Base-by-base conservation (phyloP, 768 basidiomycete genomes). In the Russula emetica region DNA sequence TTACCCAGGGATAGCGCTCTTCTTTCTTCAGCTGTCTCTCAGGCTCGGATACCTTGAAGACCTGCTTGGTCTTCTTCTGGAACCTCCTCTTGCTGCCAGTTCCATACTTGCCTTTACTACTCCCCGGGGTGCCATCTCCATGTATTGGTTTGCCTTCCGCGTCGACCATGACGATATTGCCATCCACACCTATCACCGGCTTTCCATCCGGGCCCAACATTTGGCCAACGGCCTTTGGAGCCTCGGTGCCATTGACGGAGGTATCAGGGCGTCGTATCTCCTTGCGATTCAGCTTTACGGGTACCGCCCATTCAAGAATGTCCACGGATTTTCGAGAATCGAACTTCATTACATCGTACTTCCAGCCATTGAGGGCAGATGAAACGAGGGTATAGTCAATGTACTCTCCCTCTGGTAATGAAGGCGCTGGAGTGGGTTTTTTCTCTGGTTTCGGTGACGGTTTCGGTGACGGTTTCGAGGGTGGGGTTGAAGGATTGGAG, bases 301-400 rank as follows among this genome's bases (percentile, higher is more conserved):
- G 93, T 63, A 77, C 77, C 36, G 78, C 73, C 88, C 92, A 94
- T 34, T 76, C 74, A 57, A 78, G 78, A 59, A 92, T 79, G 71
- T 93, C 90, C 60, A 91, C 76, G 18, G 80, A 77, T 70, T 87
- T 87, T 61, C 87, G 81, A 38, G 86, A 84, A 73, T 90, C 86
- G 73, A 95, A 92, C 74, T 92, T 92, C 88, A 94, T 92, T 63
- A 94, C 84, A 76, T 94, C 90, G 80, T 92, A 91, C 72, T 89
- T 91, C 90, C 91, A 93, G 30, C 88, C 90, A 72, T 90, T 89
- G 71, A 88, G 82, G 18, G 85, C 82, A 32, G 88, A 87, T 8
- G 90, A 90, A 74, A 91, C 82, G 70, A 94, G 83, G 71, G 82
- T 82, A 77, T 84, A 94, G 72, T 93, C 91, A 66, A 83, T 81